These are phyloP conservation scores for Cordyceps javanica DNA, from an alignment of 2,329 filamentous ascomycete species.

Conservation along the genomic window DNA sequence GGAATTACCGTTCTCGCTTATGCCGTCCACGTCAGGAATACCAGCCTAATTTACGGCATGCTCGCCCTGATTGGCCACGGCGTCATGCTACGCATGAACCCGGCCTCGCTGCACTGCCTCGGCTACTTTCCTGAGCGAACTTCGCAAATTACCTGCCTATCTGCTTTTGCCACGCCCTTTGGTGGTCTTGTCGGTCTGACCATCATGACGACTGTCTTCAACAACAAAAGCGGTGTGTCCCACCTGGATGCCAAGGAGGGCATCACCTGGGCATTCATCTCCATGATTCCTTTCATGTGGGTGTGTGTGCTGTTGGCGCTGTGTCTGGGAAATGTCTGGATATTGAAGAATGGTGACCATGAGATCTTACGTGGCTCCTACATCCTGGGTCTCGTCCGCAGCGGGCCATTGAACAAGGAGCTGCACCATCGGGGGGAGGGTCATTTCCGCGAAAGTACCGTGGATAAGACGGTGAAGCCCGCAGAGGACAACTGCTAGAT, in stretches of 20 bases:
- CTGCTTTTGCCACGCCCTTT: constrained; percentile 54
- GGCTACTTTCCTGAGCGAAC: constrained; percentile 54
- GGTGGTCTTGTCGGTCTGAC: constrained; percentile 61
- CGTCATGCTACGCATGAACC: constrained; percentile 58
- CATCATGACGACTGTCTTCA: constrained; percentile 64
- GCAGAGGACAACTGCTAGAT: not conserved
- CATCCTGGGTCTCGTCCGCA: not conserved
- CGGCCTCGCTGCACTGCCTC: constrained; percentile 54
- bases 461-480: not conserved
- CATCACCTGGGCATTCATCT: constrained; percentile 9
- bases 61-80: constrained; percentile 59
- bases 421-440: constrained; percentile 1
- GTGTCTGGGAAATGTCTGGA: constrained; percentile 10
- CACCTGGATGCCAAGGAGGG: constrained; percentile 7
- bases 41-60: constrained; percentile 54
- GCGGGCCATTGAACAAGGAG: constrained; percentile 5
- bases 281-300: constrained; percentile 13
- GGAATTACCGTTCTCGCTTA: constrained; percentile 54
- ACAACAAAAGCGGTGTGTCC: constrained; percentile 39
- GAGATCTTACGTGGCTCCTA: not conserved
- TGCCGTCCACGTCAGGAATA: constrained; percentile 45
- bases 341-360: constrained; percentile 5
- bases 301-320: constrained; percentile 8
- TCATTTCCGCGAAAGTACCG: not conserved
- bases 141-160: constrained; percentile 52